Conservation (phyloP, 1,139 yeast genomes). For the Candida sp. region DNA sequence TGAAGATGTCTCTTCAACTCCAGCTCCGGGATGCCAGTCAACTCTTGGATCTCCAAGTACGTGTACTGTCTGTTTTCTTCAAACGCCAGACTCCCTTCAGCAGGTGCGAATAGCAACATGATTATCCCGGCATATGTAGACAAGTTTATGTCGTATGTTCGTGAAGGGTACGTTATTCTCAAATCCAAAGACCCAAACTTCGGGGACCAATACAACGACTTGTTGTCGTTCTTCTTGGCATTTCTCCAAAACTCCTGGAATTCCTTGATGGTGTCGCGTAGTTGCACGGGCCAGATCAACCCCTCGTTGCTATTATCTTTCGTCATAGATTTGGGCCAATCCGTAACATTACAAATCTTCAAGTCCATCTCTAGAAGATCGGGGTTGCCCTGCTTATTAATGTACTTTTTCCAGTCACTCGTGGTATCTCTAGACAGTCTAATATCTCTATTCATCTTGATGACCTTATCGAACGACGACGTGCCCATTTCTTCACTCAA, state of each 20-base stretch:
- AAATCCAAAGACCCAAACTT: conserved; percentile 74
- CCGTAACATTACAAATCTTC: conserved; percentile 56
- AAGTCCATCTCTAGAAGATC: conserved; percentile 47
- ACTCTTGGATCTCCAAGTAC: conserved; percentile 62
- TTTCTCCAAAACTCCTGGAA: conserved; percentile 53
- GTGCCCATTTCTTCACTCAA: conserved; percentile 83
- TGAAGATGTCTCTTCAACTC: conserved; percentile 82
- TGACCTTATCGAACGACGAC: conserved; percentile 78
- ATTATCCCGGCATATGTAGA: conserved; percentile 83
- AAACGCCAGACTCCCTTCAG: conserved; percentile 44
- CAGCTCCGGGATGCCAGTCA: conserved; percentile 72
- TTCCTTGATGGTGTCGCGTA: conserved; percentile 38
- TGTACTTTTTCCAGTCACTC: conserved; percentile 48
- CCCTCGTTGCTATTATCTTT: conserved; percentile 44
- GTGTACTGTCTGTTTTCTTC: conserved; percentile 43
- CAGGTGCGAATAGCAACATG: conserved; percentile 65
- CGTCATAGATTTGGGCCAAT: conserved; percentile 56
- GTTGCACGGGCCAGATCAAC: conserved; percentile 52
- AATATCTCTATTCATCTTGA: conserved; percentile 90
- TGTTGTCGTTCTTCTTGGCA: conserved; percentile 67
- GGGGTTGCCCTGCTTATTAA: conserved; percentile 15
- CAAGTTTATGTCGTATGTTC: conserved; percentile 80
- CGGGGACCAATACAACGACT: conserved; percentile 84
- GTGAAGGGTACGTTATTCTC: conserved; percentile 64
- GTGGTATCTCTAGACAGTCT: conserved; percentile 67